Percentiles rank a stretch among this genome's conserved stretches.
Conservation (phyloP, 768 basidiomycete genomes). For the Rhodocollybia butyracea region DNA sequence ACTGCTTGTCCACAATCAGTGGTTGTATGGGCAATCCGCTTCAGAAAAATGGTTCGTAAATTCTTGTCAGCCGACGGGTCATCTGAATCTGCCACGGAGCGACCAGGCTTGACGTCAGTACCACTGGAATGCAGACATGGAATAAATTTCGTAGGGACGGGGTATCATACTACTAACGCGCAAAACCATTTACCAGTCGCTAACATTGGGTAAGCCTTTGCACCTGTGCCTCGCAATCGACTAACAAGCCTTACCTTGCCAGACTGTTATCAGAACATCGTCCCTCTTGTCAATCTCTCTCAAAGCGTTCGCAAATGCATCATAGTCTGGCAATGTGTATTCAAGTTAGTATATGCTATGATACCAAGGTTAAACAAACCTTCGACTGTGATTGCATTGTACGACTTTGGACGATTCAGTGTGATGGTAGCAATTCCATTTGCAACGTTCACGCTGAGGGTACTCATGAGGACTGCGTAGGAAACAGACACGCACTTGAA, state of each 20-base stretch:
- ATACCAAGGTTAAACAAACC: constrained; percentile 26
- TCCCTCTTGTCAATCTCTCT: constrained; percentile 55
- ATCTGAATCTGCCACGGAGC: constrained; percentile 5
- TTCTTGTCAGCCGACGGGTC: constrained; percentile 13
- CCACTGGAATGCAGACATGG: constrained; percentile 37
- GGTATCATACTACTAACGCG: constrained; percentile 42
- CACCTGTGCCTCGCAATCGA: not conserved
- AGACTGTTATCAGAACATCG: constrained; percentile 63
- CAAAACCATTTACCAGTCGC: constrained; percentile 74
- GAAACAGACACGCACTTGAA: not conserved
- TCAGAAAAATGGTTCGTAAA: constrained; percentile 45
- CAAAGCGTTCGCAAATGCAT: constrained; percentile 53
- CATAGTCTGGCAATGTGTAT: constrained; percentile 46
- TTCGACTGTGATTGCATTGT: constrained; percentile 58
- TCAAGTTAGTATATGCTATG: not conserved
- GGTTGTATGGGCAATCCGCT: constrained; percentile 45
- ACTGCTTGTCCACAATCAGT: constrained; percentile 68
- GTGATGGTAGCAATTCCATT: constrained; percentile 68
- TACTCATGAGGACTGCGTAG: constrained; percentile 21
- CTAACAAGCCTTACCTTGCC: constrained; percentile 52
- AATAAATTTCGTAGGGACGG: not conserved
- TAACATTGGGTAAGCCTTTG: constrained; percentile 17
- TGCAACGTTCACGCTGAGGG: constrained; percentile 44
- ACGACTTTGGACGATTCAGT: constrained; percentile 52
- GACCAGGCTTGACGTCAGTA: constrained; percentile 49